Percentiles rank a stretch among this genome's conserved stretches.
phyloP scores from a whole-genome alignment of 768 basidiomycete species.

The Lactifluus pinguis region DNA sequence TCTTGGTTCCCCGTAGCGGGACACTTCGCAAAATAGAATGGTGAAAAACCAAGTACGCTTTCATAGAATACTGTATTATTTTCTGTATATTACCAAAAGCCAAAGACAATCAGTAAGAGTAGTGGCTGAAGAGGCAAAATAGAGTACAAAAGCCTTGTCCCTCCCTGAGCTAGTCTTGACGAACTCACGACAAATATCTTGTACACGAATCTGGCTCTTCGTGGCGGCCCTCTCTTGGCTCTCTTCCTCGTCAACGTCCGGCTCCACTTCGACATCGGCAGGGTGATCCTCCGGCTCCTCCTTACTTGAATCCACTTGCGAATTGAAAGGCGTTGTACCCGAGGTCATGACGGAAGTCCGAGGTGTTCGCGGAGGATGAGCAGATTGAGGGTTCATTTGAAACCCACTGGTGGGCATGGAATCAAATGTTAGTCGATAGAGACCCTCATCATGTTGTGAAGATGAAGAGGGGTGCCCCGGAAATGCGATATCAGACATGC shows the following conservation, averaged over 20 bases:
- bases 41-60: slow-evolving; percentile 66
- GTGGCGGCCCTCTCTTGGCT: slow-evolving; percentile 22
- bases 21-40: slow-evolving; percentile 37
- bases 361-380: slow-evolving; percentile 72
- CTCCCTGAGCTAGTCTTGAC: slow-evolving; percentile 68
- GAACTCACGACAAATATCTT: slow-evolving; percentile 77
- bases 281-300: slow-evolving; percentile 26
- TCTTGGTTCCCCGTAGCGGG: slow-evolving; percentile 38
- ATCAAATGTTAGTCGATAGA: slow-evolving; percentile 48
- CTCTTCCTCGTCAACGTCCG: slow-evolving; percentile 28
- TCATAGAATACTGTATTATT: slow-evolving; percentile 79
- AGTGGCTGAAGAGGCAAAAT: background rate
- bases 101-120: background rate
- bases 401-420: slow-evolving; percentile 37
- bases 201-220: slow-evolving; percentile 41
- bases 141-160: slow-evolving; percentile 77
- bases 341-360: slow-evolving; percentile 37
- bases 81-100: slow-evolving; percentile 40
- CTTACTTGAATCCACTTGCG: slow-evolving; percentile 34
- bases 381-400: slow-evolving; percentile 74
- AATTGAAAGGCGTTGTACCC: slow-evolving; percentile 21
- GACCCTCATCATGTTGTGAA: slow-evolving; percentile 40
- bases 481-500: slow-evolving; percentile 64
- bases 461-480: slow-evolving; percentile 38
- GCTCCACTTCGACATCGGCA: slow-evolving; percentile 22